Evolutionary conservation across 345 rosid species (phyloP).

Genomic region (Bretschneidera sinensis): DNA sequence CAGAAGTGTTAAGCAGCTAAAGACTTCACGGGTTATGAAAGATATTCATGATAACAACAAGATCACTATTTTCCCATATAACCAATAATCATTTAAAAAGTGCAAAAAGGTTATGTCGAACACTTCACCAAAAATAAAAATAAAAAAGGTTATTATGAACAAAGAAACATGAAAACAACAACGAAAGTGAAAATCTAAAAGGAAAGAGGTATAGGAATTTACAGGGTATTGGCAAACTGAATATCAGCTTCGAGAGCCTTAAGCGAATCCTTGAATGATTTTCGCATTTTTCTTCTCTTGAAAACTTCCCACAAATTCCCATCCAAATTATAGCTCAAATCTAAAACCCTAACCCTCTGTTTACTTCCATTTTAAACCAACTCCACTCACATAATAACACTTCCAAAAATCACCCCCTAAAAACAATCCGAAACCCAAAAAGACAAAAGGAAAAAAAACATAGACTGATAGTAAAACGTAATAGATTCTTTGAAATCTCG

Average conservation of each 20-base stretch:
- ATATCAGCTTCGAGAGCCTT: conserved; percentile 99
- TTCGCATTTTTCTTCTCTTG: conserved; percentile 50
- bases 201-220: conserved; percentile 22
- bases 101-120: no score
- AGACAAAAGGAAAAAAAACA: neutral
- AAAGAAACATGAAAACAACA: neutral
- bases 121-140: no score
- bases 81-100: no score
- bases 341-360: conserved; percentile 21
- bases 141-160: neutral
- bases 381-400: neutral
- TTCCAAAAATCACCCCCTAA: conserved; percentile 8
- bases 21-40: no score
- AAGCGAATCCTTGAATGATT: conserved; percentile 90
- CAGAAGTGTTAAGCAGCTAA: neutral
- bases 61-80: neutral
- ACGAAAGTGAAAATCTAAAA: neutral
- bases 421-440: conserved; percentile 4
- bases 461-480: neutral
- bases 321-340: conserved; percentile 14
- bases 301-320: conserved; percentile 12
- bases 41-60: no score
- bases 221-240: conserved; percentile 95
- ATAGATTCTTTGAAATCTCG: neutral
- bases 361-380: neutral